Evolutionary conservation across 2,329 filamentous ascomycete genomes (phyloP), one percentile per base, ranked within the genome.

Genomic region (Neospermospora avenae): DNA sequence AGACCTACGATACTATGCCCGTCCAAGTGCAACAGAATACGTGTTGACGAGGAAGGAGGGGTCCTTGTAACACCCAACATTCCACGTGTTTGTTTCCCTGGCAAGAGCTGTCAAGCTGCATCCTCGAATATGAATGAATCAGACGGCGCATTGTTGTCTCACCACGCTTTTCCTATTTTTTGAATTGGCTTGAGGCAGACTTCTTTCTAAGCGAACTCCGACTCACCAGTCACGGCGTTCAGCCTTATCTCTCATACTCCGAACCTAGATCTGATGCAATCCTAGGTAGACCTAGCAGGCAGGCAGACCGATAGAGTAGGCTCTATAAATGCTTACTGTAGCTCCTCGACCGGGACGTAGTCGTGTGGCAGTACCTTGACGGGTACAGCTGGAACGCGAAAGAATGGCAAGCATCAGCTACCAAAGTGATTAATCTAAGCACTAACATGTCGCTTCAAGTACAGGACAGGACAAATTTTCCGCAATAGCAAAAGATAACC

Each of bases 71-170:
- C 35, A n/a, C 49, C 14, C 45, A 34, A n/a, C 4, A 24, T n/a
- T 39, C 31, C 49, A 52, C 49, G 49, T 52, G 49, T 39, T 52
- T n/a, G n/a, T n/a, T n/a, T n/a, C n/a, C n/a, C n/a, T n/a, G n/a
- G n/a, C n/a, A n/a, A n/a, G n/a, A n/a, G n/a, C n/a, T n/a, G n/a
- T n/a, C 28, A 31, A 5, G 6, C 1, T 5, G 28, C 28, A 31
- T 31, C 28, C 28, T 31, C 28, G 28, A 31, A 2, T 31, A 31
- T 31, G 6, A 31, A 31, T 31, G 6, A 31, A 31, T 6, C 11
- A 31, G 28, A 31, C 28, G 28, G 11, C 11, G 28, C 28, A 31
- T 6, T 6, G 20, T 34, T 11, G 45, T 34, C 18, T 49, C 25
- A 49, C 45, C 16, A 34, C n/a, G 45, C 25, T n/a, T 49, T 25